Evolutionary conservation across 495 filamentous ascomycete species (phyloP).

Genomic region (Penicillium ochrochloron): DNA sequence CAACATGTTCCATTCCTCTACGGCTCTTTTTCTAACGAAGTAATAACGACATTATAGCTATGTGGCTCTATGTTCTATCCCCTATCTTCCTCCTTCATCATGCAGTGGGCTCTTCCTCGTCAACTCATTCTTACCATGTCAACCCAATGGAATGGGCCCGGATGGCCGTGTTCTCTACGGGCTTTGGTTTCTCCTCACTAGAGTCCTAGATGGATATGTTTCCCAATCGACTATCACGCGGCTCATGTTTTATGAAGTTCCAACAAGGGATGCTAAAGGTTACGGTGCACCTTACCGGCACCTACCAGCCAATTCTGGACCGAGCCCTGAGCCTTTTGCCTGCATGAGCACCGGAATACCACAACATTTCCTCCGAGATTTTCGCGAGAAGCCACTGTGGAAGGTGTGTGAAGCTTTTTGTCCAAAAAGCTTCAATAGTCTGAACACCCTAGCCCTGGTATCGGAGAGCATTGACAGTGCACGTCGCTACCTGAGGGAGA

Average conservation of each 20-base stretch:
- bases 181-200: slow-evolving; percentile 2
- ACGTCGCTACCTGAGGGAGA: not conserved
- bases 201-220: slow-evolving; percentile 6
- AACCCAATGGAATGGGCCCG: not conserved
- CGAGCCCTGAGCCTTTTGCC: not conserved
- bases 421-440: not conserved
- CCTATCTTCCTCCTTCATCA: not conserved
- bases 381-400: slow-evolving; percentile 5
- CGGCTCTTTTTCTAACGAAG: not conserved
- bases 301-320: slow-evolving; percentile 1
- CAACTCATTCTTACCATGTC: slow-evolving; percentile 9
- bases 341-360: slow-evolving; percentile 8
- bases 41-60: slow-evolving; percentile 1
- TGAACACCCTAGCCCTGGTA: slow-evolving; percentile 6
- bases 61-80: slow-evolving; percentile 11
- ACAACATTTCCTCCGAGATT: not conserved
- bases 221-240: slow-evolving; percentile 9
- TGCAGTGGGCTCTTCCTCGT: slow-evolving; percentile 12
- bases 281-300: slow-evolving; percentile 10
- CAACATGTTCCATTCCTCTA: not conserved
- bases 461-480: slow-evolving; percentile 6
- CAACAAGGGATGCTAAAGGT: not conserved
- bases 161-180: not conserved
- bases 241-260: not conserved
- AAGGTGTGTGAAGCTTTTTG: slow-evolving; percentile 10